A percentile compares a stretch with the other conserved stretches of the same genome.
Evolutionary conservation across 345 rosid genomes (phyloP).

Genomic region (Sonneratia caseolaris): DNA sequence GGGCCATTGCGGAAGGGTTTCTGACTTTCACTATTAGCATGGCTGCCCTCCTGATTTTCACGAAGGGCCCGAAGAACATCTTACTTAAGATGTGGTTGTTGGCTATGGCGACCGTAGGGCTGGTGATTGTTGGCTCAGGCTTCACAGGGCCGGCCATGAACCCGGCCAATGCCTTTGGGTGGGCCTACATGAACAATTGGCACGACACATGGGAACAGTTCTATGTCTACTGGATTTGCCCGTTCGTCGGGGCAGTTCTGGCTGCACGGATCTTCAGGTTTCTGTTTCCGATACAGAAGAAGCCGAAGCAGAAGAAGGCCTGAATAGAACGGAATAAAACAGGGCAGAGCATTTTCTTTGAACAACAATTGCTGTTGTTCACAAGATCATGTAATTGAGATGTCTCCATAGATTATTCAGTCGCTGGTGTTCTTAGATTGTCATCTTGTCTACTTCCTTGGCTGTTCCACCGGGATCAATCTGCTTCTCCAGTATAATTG

Average conservation of each 20-base stretch:
- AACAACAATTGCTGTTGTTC: background rate
- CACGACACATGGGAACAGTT: slow-evolving; percentile 53
- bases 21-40: slow-evolving; percentile 35
- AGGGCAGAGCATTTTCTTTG: too few species aligned
- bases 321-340: background rate
- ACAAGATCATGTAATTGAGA: background rate
- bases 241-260: slow-evolving; percentile 37
- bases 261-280: slow-evolving; percentile 40
- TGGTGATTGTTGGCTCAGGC: slow-evolving; percentile 33
- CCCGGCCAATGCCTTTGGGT: slow-evolving; percentile 69
- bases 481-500: background rate
- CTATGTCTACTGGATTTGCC: slow-evolving; percentile 66
- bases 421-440: background rate
- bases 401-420: background rate
- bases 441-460: background rate
- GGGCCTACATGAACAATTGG: slow-evolving; percentile 58
- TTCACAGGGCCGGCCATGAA: slow-evolving; percentile 71
- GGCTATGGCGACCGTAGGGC: slow-evolving; percentile 29
- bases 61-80: slow-evolving; percentile 37
- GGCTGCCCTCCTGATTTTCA: slow-evolving; percentile 29
- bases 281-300: slow-evolving; percentile 16
- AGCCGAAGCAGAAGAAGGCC: slow-evolving; percentile 17
- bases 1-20: slow-evolving; percentile 52
- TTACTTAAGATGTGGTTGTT: slow-evolving; percentile 43
- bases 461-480: background rate